phyloP scores from a whole-genome alignment of 2,329 filamentous ascomycete genomes.

The Zymoseptoria ardabiliae region DNA sequence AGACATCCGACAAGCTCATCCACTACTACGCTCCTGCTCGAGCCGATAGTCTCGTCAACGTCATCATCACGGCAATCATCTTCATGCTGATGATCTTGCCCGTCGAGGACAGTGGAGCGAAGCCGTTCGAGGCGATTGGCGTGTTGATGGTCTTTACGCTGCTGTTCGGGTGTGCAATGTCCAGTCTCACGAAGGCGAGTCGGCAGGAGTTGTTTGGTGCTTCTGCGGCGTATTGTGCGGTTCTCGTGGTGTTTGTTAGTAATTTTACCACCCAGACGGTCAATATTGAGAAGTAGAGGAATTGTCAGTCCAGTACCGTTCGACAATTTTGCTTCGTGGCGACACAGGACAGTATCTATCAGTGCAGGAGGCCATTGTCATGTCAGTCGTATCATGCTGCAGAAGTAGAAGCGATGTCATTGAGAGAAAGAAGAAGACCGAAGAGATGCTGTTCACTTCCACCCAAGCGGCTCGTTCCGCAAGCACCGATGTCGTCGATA shows the following conservation, averaged over 20 bases:
- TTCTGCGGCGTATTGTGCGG: constrained; percentile 21
- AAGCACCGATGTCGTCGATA: neutral
- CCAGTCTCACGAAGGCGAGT: constrained; percentile 16
- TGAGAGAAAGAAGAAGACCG: neutral
- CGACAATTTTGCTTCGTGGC: neutral
- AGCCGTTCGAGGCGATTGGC: constrained; percentile 33
- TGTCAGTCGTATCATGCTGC: neutral
- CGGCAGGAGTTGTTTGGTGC: constrained; percentile 22
- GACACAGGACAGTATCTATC: neutral
- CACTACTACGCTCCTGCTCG: constrained; percentile 32
- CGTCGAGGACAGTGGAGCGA: constrained; percentile 24
- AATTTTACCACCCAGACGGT: constrained; percentile 13
- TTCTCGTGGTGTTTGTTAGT: constrained; percentile 23
- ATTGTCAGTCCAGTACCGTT: neutral
- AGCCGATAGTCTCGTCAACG: constrained; percentile 35
- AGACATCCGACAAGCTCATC: constrained; percentile 30
- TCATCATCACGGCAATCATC: constrained; percentile 38
- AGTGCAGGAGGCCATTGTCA: neutral
- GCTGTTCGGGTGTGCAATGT: constrained; percentile 22
- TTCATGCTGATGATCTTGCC: constrained; percentile 37
- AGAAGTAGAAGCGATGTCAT: neutral
- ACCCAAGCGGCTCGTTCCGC: neutral
- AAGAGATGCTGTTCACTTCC: too few species aligned
- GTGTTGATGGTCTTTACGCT: constrained; percentile 37
- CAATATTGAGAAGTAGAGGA: neutral